A percentile compares a stretch with the other conserved stretches of the same genome.
Evolutionary conservation across 2,329 filamentous ascomycete species (phyloP).

Genomic region (Colletotrichum sidae): DNA sequence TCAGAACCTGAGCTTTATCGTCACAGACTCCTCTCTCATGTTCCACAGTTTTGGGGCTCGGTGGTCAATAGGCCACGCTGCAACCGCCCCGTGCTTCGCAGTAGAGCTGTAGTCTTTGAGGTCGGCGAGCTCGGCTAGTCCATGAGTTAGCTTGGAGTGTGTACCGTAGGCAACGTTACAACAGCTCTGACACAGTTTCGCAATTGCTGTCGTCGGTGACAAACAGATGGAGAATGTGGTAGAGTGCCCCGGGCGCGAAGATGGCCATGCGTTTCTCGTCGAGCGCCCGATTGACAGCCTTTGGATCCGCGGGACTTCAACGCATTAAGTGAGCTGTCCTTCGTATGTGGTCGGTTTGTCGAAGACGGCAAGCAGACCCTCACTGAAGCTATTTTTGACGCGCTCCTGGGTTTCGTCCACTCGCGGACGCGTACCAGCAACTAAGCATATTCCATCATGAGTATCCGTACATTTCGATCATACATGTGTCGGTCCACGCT

Average conservation of each 20-base stretch:
- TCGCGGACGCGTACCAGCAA: conserved; percentile 56
- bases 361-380: conserved; percentile 56
- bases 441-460: conserved; percentile 59
- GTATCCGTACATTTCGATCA: conserved; percentile 53
- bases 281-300: conserved; percentile 42
- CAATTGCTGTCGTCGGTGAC: conserved; percentile 52
- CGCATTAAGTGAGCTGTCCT: conserved; percentile 52
- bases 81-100: conserved; percentile 43
- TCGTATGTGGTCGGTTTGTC: conserved; percentile 51
- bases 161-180: neutral
- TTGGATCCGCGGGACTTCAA: conserved; percentile 39
- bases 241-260: conserved; percentile 57
- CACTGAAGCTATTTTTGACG: conserved; percentile 44
- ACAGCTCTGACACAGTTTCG: conserved; percentile 44
- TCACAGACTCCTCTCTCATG: conserved; percentile 45
- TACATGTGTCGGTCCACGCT: conserved; percentile 64
- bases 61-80: conserved; percentile 46
- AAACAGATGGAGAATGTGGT: conserved; percentile 56
- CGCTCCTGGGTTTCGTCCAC: conserved; percentile 59
- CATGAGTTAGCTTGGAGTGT: neutral
- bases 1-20: conserved; percentile 46
- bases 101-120: conserved; percentile 44
- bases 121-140: conserved; percentile 39
- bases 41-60: conserved; percentile 42
- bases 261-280: conserved; percentile 49